Conservation (phyloP, 129 eudicot species). For the Calendula officinalis region DNA sequence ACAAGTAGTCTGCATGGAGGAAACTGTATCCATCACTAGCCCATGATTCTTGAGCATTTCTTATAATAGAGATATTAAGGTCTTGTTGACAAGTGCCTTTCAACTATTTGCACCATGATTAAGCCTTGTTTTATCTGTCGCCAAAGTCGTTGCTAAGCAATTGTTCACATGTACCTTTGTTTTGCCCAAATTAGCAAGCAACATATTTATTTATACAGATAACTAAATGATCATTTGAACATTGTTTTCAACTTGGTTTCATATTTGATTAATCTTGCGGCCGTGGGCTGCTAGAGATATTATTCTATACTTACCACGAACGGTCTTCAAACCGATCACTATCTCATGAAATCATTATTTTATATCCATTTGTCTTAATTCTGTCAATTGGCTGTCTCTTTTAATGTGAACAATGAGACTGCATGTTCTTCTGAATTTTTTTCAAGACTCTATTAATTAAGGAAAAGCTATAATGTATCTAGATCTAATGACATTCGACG, state of each 20-base stretch:
- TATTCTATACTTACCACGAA: constrained; percentile 15
- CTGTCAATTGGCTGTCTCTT: constrained; percentile 26
- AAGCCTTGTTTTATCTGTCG: constrained; percentile 16
- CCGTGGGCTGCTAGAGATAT: constrained; percentile 5
- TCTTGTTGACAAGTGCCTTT: constrained; percentile 30
- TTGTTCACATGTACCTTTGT: constrained; percentile 11
- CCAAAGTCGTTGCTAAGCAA: constrained; percentile 38
- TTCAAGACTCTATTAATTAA: not conserved
- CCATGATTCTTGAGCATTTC: constrained; percentile 13
- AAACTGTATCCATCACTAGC: constrained; percentile 18
- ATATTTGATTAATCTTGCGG: constrained; percentile 18
- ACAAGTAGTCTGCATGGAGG: constrained; percentile 33
- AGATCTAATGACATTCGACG: not conserved
- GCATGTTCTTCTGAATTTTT: constrained; percentile 17
- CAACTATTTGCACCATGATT: constrained; percentile 26
- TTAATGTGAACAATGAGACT: constrained; percentile 33
- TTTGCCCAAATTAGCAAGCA: constrained; percentile 29
- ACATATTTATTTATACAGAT: constrained; percentile 18
- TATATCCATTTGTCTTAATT: constrained; percentile 4
- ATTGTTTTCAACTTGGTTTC: constrained; percentile 29
- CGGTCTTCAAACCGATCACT: constrained; percentile 19
- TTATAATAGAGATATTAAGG: constrained; percentile 11
- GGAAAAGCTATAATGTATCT: constrained; percentile 16
- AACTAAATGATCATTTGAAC: constrained; percentile 20
- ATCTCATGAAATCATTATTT: constrained; percentile 12